phyloP scores from a whole-genome alignment of 495 filamentous ascomycete species.

The Penicillium bovifimosum region DNA sequence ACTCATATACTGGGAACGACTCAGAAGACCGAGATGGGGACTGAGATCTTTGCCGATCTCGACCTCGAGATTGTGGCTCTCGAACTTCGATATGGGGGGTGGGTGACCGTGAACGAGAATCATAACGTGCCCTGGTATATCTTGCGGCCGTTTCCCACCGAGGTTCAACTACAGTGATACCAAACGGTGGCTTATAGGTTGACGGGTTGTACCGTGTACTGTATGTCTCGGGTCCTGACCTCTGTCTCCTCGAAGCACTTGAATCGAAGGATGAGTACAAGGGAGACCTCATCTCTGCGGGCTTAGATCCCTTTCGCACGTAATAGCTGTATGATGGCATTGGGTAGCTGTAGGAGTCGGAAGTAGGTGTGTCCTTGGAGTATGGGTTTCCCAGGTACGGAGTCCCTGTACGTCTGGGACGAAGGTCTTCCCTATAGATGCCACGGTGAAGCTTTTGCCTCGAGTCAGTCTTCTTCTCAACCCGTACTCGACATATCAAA shows the following conservation, averaged over 20 bases:
- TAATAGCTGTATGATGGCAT: neutral
- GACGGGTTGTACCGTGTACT: neutral
- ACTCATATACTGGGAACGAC: neutral
- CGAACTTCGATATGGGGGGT: neutral
- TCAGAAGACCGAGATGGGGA: neutral
- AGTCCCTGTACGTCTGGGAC: neutral
- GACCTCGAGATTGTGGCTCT: neutral
- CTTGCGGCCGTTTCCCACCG: neutral
- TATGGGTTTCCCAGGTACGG: neutral
- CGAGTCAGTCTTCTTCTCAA: neutral
- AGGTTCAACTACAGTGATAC: neutral
- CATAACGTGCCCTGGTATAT: neutral
- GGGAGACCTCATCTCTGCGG: neutral
- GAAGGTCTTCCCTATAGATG: neutral
- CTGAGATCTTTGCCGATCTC: neutral
- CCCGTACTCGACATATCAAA: neutral
- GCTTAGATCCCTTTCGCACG: neutral
- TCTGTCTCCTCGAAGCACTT: neutral
- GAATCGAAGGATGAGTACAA: neutral
- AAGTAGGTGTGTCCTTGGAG: neutral
- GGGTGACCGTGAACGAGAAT: neutral
- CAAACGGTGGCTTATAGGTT: neutral
- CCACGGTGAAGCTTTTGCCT: neutral
- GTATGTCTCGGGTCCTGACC: neutral
- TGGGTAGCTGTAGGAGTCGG: neutral